Base-by-base conservation (phyloP, 495 filamentous ascomycete species). In the Hypoxylon subgilvum region DNA sequence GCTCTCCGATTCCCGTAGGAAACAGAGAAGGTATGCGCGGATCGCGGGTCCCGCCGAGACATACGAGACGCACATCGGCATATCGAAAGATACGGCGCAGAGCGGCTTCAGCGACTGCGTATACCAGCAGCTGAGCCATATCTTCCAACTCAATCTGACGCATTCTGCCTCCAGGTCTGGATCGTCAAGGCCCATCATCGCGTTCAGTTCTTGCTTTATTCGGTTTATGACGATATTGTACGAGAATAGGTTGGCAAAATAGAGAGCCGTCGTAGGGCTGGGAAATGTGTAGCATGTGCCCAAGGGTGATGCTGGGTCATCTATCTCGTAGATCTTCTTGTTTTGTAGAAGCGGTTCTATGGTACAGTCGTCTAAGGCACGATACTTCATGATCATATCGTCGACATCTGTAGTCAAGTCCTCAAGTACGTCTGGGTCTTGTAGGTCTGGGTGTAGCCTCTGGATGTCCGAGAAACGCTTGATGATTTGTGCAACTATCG, bases 221-320 rank as follows among this genome's bases (percentile, higher is more conserved):
- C 44, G 38, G 14, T 49, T 38, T 27, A 45, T 17, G 19, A 50
- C 31, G 22, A 61, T 56, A 10, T 46, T 47, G 6, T 50, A 55
- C 10, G 44, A 17, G 31, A 22, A n/a, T 16, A 32, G 19, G 6
- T 62, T 62, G 14, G 41, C 44, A 31, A 56, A 62, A 23, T 40
- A 44, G n/a, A 55, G 27, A 1, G 52, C 52, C 6, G 32, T 45
- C 3, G 34, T 14, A 6, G 23, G 17, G 17, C 27, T 43, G 1
- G 45, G 51, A 8, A 62, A 62, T 6, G 6, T 1, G 25, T 62
- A 62, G 34, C 51, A 51, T 13, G 40, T 54, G 21, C 52, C 31
- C 0, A 46, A 23, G 2, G 52, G 51, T 1, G 51, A 62, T n/a
- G 30, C 40, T 2, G 45, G 16, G 14, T 62, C 51, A 7, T 18